Conservation (phyloP, 177 flowering plant genomes). For the Vitis hybrid region DNA sequence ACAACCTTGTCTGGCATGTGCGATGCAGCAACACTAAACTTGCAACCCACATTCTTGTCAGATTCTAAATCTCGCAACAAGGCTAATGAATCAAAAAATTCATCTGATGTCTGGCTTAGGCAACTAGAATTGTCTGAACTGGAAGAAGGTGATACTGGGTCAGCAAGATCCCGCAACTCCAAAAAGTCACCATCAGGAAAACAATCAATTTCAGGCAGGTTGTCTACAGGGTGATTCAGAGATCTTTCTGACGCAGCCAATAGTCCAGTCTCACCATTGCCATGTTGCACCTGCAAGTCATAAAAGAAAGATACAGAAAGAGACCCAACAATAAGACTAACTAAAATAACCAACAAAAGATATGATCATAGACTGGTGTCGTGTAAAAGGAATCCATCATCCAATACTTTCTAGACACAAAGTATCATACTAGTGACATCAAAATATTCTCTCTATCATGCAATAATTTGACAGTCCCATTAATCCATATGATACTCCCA, state of each 20-base stretch:
- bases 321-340: not conserved
- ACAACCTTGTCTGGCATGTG: slow-evolving; percentile 20
- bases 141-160: slow-evolving; percentile 36
- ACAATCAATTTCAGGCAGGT: slow-evolving; percentile 8
- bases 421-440: too few relatives aligned
- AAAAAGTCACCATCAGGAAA: slow-evolving; percentile 38
- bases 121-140: slow-evolving; percentile 54
- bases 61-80: slow-evolving; percentile 33
- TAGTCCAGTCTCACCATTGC: slow-evolving; percentile 12
- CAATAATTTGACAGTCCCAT: too few relatives aligned
- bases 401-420: too few relatives aligned
- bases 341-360: not conserved
- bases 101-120: slow-evolving; percentile 43
- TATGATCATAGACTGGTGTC: too few relatives aligned
- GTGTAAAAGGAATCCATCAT: too few relatives aligned
- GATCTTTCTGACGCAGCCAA: slow-evolving; percentile 2
- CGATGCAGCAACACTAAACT: slow-evolving; percentile 20
- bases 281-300: slow-evolving; percentile 30
- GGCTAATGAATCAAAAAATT: slow-evolving; percentile 41
- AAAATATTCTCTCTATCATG: too few relatives aligned
- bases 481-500: too few relatives aligned
- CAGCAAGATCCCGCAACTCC: slow-evolving; percentile 51
- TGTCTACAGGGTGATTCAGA: slow-evolving; percentile 13
- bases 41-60: slow-evolving; percentile 22
- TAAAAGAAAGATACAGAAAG: not conserved